A percentile compares a stretch with the other conserved stretches of the same genome.
These are phyloP conservation scores for Podospora pseudopauciseta DNA, from an alignment of 495 filamentous ascomycete species.

Conservation along the genomic window DNA sequence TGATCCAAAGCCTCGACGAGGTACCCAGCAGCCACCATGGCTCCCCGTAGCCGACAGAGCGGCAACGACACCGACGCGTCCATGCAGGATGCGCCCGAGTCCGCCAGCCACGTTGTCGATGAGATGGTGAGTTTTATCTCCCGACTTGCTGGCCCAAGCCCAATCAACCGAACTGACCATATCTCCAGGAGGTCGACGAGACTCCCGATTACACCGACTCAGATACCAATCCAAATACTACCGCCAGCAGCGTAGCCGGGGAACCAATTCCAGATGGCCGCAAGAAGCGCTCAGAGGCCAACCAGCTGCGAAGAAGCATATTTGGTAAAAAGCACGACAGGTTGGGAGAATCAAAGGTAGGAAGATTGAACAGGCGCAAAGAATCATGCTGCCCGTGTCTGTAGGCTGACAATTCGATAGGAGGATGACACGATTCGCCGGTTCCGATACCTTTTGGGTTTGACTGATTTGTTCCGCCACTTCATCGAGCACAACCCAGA, in stretches of 20 bases:
- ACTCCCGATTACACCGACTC: constrained; percentile 87
- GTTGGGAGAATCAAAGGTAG: constrained; percentile 86
- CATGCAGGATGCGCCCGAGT: constrained; percentile 60
- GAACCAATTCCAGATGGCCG: constrained; percentile 72
- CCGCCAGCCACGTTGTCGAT: constrained; percentile 33
- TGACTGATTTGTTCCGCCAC: constrained; percentile 97
- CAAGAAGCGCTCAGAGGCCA: constrained; percentile 77
- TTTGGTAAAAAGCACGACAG: constrained; percentile 92
- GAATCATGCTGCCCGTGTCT: not conserved
- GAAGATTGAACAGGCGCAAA: constrained; percentile 12
- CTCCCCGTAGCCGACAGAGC: constrained; percentile 51
- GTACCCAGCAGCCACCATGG: constrained; percentile 47
- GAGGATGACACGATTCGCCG: constrained; percentile 94
- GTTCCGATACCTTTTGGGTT: constrained; percentile 91
- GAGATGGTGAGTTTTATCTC: constrained; percentile 44
- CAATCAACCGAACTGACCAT: not conserved
- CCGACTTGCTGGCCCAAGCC: not conserved
- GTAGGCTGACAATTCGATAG: constrained; percentile 42
- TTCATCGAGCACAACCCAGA: constrained; percentile 98
- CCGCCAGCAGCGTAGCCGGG: constrained; percentile 80
- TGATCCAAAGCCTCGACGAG: constrained; percentile 23
- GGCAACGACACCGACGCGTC: constrained; percentile 52
- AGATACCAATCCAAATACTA: constrained; percentile 89
- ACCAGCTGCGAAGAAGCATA: constrained; percentile 80
- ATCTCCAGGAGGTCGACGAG: constrained; percentile 64